Percentiles rank a stretch among this genome's conserved stretches.
Conservation (phyloP, 2,329 filamentous ascomycete genomes). For the Fusarium devonianum region DNA sequence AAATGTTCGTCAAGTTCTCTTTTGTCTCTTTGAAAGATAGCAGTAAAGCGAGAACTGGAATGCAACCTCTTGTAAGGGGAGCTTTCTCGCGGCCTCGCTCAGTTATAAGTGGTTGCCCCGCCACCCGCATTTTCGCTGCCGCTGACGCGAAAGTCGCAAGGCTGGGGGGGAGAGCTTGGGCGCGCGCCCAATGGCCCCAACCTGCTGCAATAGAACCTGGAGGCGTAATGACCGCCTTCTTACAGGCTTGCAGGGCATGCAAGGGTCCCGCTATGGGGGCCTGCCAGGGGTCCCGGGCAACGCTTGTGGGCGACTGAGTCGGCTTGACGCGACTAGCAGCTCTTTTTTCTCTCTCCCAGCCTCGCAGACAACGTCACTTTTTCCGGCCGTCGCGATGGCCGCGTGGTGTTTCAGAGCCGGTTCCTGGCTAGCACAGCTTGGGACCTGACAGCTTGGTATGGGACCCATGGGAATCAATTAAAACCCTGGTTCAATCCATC, state of each 20-base stretch:
- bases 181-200: background rate
- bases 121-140: constrained; percentile 51
- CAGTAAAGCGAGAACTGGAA: constrained; percentile 23
- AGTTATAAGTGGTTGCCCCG: constrained; percentile 58
- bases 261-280: constrained; percentile 23
- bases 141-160: constrained; percentile 44
- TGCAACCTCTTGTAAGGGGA: constrained; percentile 11
- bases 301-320: no score
- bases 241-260: constrained; percentile 8
- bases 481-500: no score
- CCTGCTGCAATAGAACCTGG: constrained; percentile 1
- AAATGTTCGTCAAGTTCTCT: background rate
- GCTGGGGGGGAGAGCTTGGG: constrained; percentile 38
- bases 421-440: no score
- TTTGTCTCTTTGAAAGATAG: no score
- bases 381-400: constrained; percentile 7
- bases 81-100: constrained; percentile 13
- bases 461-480: no score
- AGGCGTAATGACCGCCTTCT: no score
- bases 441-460: no score
- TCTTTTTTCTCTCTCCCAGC: constrained; percentile 23
- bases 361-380: constrained; percentile 34
- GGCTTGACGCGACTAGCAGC: constrained; percentile 22
- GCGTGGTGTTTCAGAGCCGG: constrained; percentile 17
- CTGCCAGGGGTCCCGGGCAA: constrained; percentile 20